Base-by-base conservation (phyloP, 495 filamentous ascomycete genomes). In the Penicillium robsamsonii region DNA sequence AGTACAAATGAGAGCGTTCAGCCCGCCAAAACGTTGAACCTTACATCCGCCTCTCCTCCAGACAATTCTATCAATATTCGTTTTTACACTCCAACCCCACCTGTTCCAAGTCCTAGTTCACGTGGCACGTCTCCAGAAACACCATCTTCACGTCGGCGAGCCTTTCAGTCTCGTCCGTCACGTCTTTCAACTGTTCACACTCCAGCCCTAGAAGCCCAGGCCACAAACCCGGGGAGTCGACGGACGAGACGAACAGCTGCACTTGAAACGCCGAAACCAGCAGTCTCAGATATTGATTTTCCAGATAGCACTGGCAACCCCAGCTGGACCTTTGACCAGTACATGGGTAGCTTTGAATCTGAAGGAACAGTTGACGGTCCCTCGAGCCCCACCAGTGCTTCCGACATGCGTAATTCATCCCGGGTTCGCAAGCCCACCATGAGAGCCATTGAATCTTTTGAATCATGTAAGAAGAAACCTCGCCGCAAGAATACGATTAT, bases 391-490 rank as follows among this genome's bases (percentile, higher is more conserved):
- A 64, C 68, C 7, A 69, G 64, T 22, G 48, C 62, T 30, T 60
- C 71, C 13, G 70, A 73, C 12, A 66, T 64, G 9, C 66, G 73
- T 7, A 59, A 64, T 5, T 77, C 75, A 8, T 58, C 65, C 0
- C 66, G 75, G 1, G 12, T 69, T 22, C 70, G 75, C 10, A 77
- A 77, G 48, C 73, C 73, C 0, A 77, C 74, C 2, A 65, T 65
- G 11, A 63, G 68, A 13, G 75, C 75, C 15, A 56, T 77, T 17
- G 76, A 79, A 49, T 70, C 73, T 7, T 40, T 69, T 10, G 65
- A 72, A 42, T 71, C 66, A 1, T 55, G 59, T 24, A 53, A 67
- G 42, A 61, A 60, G 8, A 60, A 64, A 48, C 50, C 63, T 24
- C 70, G 67, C 9, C 54, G 51, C 4, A 53, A 40, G 11, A 53